These are phyloP conservation scores for Aspergillus eucalypticola DNA, from an alignment of 2,329 filamentous ascomycete species.

Conservation along the genomic window DNA sequence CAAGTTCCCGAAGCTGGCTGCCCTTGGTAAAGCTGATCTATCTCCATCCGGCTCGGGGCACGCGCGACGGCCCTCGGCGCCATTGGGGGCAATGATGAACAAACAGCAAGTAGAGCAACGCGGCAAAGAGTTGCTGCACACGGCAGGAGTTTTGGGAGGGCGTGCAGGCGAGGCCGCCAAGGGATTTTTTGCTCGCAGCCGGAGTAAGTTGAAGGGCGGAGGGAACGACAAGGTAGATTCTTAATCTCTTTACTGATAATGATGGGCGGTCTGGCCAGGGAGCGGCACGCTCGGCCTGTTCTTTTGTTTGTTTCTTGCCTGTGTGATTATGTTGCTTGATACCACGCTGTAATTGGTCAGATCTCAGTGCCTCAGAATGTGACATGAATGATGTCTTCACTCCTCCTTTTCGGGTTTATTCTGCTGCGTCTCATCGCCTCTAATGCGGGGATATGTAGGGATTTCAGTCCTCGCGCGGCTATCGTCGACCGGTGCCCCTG, in stretches of 20 bases:
- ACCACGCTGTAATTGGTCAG: constrained; percentile 35
- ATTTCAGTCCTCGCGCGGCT: constrained; percentile 29
- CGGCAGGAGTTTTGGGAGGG: constrained; percentile 70
- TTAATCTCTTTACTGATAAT: constrained; percentile 52
- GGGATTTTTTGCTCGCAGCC: constrained; percentile 86
- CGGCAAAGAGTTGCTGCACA: constrained; percentile 85
- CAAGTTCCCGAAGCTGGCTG: constrained; percentile 46
- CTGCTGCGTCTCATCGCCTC: constrained; percentile 19
- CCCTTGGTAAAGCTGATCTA: constrained; percentile 33
- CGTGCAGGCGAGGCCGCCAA: constrained; percentile 80
- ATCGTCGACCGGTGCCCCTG: constrained; percentile 28
- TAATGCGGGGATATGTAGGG: constrained; percentile 39
- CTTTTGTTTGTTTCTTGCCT: constrained; percentile 2
- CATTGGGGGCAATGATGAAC: constrained; percentile 47
- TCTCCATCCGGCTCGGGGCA: constrained; percentile 37
- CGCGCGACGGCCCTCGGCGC: constrained; percentile 38
- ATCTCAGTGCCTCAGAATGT: constrained; percentile 18
- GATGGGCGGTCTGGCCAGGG: neutral
- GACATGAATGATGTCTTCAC: constrained; percentile 18
- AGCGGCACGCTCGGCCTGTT: neutral
- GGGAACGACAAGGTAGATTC: constrained; percentile 80
- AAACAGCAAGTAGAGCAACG: constrained; percentile 72
- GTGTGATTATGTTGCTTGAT: constrained; percentile 24
- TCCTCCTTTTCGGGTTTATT: constrained; percentile 1
- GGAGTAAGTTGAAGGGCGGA: constrained; percentile 73